Percentiles rank a stretch among this genome's conserved stretches.
Evolutionary conservation across 2,329 filamentous ascomycete species (phyloP).

Genomic region (Cercospora canescens): DNA sequence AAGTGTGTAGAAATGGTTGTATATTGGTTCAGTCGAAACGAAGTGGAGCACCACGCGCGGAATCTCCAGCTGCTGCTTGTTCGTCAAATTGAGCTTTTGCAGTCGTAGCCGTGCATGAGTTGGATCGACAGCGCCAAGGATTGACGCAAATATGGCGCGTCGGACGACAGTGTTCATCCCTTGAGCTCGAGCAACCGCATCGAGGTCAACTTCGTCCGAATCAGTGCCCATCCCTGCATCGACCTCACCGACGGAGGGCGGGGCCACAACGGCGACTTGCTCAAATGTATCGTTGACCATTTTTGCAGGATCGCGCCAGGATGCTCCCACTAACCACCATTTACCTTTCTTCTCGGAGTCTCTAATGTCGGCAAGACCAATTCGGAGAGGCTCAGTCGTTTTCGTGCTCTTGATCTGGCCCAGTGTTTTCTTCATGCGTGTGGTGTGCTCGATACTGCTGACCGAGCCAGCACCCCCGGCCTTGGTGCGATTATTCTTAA

Average conservation of each 20-base stretch:
- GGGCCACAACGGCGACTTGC: slow-evolving; percentile 13
- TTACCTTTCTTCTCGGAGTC: slow-evolving; percentile 85
- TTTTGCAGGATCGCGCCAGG: slow-evolving; percentile 61
- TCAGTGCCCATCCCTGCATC: slow-evolving; percentile 28
- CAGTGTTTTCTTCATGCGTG: slow-evolving; percentile 84
- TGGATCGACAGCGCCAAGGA: slow-evolving; percentile 82
- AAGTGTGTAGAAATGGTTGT: slow-evolving; percentile 92
- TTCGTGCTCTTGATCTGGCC: slow-evolving; percentile 71
- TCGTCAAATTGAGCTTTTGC: slow-evolving; percentile 80
- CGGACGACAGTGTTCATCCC: slow-evolving; percentile 86
- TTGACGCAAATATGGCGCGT: slow-evolving; percentile 86
- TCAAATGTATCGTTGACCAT: slow-evolving; percentile 19
- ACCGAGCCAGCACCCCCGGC: slow-evolving; percentile 68
- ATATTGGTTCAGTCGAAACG: slow-evolving; percentile 74
- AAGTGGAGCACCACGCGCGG: slow-evolving; percentile 86
- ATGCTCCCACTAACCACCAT: slow-evolving; percentile 99
- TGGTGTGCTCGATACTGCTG: slow-evolving; percentile 77
- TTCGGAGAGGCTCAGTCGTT: slow-evolving; percentile 76
- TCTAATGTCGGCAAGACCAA: slow-evolving; percentile 78
- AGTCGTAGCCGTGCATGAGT: slow-evolving; percentile 81
- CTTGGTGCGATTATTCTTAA: slow-evolving; percentile 93
- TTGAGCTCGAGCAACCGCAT: slow-evolving; percentile 73
- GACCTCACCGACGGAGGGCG: slow-evolving; percentile 25
- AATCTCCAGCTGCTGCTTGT: slow-evolving; percentile 81
- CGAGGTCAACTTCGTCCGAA: slow-evolving; percentile 59